Evolutionary conservation across 495 filamentous ascomycete genomes (phyloP).

Genomic region (Penicillium ochrochloron): DNA sequence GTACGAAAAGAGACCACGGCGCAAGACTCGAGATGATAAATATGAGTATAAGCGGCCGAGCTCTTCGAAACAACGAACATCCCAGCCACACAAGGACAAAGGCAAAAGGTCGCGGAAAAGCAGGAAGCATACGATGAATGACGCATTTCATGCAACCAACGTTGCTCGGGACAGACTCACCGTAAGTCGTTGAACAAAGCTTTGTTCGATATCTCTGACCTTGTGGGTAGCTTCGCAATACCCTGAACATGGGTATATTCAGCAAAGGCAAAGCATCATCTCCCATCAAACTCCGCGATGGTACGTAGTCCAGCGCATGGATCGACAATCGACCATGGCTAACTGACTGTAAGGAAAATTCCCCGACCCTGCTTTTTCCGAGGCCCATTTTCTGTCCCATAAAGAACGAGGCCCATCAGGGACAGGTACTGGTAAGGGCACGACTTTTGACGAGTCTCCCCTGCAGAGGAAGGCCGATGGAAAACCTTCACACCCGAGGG

Average conservation of each 20-base stretch:
- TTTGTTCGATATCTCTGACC: conserved; percentile 23
- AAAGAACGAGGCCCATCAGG: conserved; percentile 23
- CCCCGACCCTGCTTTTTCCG: conserved; percentile 67
- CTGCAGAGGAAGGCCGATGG: not conserved
- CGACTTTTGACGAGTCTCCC: not conserved
- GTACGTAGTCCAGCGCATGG: conserved; percentile 23
- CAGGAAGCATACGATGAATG: conserved; percentile 56
- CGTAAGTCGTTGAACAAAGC: conserved; percentile 42
- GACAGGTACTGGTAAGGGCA: not conserved
- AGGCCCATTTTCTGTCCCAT: conserved; percentile 63
- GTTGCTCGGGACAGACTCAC: conserved; percentile 66
- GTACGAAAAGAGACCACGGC: conserved; percentile 63
- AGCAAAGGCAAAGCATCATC: conserved; percentile 70
- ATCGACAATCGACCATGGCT: not conserved
- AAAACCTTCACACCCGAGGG: not conserved
- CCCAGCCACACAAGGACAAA: conserved; percentile 40
- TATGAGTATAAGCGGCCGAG: conserved; percentile 47
- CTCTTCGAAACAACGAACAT: conserved; percentile 22
- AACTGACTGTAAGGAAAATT: conserved; percentile 44
- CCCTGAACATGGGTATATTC: conserved; percentile 64
- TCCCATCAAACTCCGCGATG: conserved; percentile 51
- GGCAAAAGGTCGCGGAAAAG: conserved; percentile 36
- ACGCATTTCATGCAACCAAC: conserved; percentile 66
- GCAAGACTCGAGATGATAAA: conserved; percentile 63
- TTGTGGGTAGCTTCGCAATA: conserved; percentile 53